A percentile compares a stretch with the other conserved stretches of the same genome.
phyloP scores from a whole-genome alignment of 2,329 filamentous ascomycete genomes.

The Byssoonygena ceratinophila region DNA sequence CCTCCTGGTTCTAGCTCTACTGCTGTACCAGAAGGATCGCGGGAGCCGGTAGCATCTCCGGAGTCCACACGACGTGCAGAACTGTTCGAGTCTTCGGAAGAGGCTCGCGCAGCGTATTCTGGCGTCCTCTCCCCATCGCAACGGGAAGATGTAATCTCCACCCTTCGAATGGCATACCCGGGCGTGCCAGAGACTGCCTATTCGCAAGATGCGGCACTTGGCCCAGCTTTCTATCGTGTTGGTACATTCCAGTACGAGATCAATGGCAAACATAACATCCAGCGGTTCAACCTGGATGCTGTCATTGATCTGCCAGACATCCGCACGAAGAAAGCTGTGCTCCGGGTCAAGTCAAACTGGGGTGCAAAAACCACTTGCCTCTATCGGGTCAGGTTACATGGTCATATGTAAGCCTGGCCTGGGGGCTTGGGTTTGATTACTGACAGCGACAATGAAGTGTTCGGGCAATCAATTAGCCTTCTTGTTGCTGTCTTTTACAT shows the following conservation, averaged over 20 bases:
- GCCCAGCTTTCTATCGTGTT: conserved; percentile 31
- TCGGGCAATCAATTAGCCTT: neutral
- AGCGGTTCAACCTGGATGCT: conserved; percentile 32
- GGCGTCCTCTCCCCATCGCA: conserved; percentile 18
- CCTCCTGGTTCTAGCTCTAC: neutral
- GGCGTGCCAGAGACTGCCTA: conserved; percentile 26
- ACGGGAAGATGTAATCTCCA: conserved; percentile 25
- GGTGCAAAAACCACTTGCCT: conserved; percentile 36
- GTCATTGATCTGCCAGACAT: conserved; percentile 29
- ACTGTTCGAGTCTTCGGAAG: conserved; percentile 2
- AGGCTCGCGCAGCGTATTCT: conserved; percentile 2
- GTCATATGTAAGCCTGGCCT: conserved; percentile 23
- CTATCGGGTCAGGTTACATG: conserved; percentile 38
- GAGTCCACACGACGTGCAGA: neutral
- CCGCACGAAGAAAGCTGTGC: conserved; percentile 31
- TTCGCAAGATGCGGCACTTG: conserved; percentile 30
- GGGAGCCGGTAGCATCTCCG: neutral
- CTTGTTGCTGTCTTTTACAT: neutral
- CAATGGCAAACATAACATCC: conserved; percentile 26
- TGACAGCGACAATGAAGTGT: neutral
- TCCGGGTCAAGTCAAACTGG: conserved; percentile 37
- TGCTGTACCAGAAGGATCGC: neutral
- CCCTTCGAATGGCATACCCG: conserved; percentile 24
- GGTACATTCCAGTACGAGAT: conserved; percentile 34
- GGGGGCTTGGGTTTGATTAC: neutral